Conservation (phyloP, 805 yeast species). For the Jamesozyma jinghongensis region DNA sequence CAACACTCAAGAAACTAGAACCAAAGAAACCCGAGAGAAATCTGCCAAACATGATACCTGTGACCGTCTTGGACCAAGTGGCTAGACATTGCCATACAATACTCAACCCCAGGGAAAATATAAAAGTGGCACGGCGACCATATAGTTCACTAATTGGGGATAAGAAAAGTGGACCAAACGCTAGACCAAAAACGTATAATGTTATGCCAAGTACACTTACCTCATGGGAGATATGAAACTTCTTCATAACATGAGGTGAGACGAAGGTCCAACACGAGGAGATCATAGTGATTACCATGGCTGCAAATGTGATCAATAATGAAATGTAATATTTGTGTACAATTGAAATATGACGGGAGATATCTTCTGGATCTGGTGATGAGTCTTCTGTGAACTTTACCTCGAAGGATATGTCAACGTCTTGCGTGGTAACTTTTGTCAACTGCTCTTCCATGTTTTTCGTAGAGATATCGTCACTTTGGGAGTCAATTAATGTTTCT, state of each 20-base stretch:
- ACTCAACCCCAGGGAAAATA: constrained; percentile 54
- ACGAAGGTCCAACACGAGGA: constrained; percentile 64
- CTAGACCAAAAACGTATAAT: constrained; percentile 62
- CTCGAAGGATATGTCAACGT: constrained; percentile 13
- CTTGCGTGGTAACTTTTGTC: too few species aligned
- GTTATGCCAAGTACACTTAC: constrained; percentile 49
- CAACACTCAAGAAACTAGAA: constrained; percentile 64
- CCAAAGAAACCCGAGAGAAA: constrained; percentile 66
- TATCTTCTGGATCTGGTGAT: constrained; percentile 26
- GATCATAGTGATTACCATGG: constrained; percentile 56
- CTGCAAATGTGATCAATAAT: constrained; percentile 41
- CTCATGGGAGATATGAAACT: constrained; percentile 47
- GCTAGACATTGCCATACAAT: constrained; percentile 44
- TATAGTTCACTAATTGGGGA: constrained; percentile 62
- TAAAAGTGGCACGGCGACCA: constrained; percentile 52
- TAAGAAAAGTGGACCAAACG: constrained; percentile 53
- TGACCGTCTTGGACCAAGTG: constrained; percentile 52
- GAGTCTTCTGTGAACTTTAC: constrained; percentile 19
- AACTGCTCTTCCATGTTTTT: too few species aligned
- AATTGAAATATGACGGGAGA: constrained; percentile 31
- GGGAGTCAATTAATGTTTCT: too few species aligned
- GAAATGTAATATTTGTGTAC: constrained; percentile 52
- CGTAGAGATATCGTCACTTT: too few species aligned
- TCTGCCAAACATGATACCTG: constrained; percentile 56
- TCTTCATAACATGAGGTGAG: constrained; percentile 38